Evolutionary conservation across 2,329 filamentous ascomycete genomes (phyloP).

Genomic region (Pestalotiopsis sp.): DNA sequence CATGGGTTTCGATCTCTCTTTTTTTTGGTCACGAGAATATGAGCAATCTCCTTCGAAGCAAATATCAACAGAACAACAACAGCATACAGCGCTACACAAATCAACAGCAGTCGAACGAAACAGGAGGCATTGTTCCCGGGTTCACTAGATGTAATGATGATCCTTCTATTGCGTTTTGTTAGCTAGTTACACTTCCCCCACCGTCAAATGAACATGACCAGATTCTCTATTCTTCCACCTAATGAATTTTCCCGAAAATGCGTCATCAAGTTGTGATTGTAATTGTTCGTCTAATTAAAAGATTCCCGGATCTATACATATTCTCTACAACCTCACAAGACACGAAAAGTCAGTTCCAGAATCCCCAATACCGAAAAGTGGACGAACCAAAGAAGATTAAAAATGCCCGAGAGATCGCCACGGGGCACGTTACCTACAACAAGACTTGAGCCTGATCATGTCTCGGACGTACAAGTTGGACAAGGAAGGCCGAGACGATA

Average conservation of each 20-base stretch:
- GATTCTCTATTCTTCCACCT: constrained; percentile 5
- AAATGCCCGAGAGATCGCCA: neutral
- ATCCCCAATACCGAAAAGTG: neutral
- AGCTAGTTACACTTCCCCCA: constrained; percentile 12
- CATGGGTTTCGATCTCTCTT: neutral
- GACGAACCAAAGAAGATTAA: neutral
- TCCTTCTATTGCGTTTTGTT: constrained; percentile 16
- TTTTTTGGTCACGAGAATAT: constrained; percentile 11
- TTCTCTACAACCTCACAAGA: neutral
- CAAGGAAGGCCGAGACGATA: neutral
- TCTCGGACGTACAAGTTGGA: neutral
- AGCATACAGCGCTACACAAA: constrained; percentile 8
- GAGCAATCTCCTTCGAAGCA: constrained; percentile 6
- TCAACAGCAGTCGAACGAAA: constrained; percentile 9
- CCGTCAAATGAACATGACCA: constrained; percentile 9
- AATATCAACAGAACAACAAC: constrained; percentile 13
- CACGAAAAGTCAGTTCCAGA: neutral
- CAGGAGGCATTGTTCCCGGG: constrained; percentile 11
- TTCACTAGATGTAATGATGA: neutral
- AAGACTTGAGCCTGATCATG: neutral
- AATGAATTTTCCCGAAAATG: neutral
- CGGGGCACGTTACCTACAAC: neutral
- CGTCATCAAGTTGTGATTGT: neutral
- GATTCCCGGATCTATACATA: neutral
- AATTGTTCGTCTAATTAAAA: neutral